phyloP scores from a whole-genome alignment of 1,139 yeast species.

The Hyphopichia wangnamkhiaoensis region DNA sequence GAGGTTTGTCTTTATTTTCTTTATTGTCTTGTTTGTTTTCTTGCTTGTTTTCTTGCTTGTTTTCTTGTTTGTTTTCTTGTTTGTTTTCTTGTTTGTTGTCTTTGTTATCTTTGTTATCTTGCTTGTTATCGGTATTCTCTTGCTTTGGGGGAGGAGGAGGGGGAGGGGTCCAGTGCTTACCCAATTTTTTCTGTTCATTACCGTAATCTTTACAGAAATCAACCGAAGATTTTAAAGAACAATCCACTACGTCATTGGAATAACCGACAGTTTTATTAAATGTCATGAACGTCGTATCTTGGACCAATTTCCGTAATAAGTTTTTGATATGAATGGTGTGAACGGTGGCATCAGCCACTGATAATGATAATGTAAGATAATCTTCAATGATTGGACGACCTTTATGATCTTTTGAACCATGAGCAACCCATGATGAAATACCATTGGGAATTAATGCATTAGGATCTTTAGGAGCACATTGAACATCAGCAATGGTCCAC shows the following conservation, averaged over 20 bases:
- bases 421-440: conserved; percentile 28
- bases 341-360: conserved; percentile 15
- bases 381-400: conserved; percentile 7
- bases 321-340: conserved; percentile 13
- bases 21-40: too few relatives aligned
- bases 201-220: conserved; percentile 17
- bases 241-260: conserved; percentile 20
- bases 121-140: not conserved
- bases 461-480: conserved; percentile 20
- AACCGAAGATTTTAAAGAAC: conserved; percentile 19
- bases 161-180: conserved; percentile 3
- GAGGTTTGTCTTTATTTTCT: too few relatives aligned
- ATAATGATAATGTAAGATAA: conserved; percentile 12
- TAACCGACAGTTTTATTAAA: conserved; percentile 12
- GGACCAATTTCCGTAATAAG: conserved; percentile 9
- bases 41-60: too few relatives aligned
- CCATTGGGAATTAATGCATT: conserved; percentile 39
- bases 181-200: conserved; percentile 6
- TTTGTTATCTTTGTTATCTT: not conserved
- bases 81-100: not conserved
- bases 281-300: conserved; percentile 3
- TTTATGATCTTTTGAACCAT: conserved; percentile 4
- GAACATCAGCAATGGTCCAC: conserved; percentile 32
- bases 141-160: conserved; percentile 1
- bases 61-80: too few relatives aligned